phyloP scores from a whole-genome alignment of 345 rosid species.

The Populus deltoides region DNA sequence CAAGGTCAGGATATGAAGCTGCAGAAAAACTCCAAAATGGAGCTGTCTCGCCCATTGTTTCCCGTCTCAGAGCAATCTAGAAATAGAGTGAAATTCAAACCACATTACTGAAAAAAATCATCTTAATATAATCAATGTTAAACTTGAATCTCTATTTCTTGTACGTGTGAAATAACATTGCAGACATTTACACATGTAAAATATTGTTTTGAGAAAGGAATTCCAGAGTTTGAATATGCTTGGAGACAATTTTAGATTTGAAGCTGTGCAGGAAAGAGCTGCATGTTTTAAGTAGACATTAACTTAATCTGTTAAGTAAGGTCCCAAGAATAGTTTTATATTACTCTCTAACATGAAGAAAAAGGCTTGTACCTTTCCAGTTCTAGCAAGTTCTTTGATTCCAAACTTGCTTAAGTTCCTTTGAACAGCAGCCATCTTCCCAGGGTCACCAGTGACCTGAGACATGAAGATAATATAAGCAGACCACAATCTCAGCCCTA shows the following conservation, averaged over 20 bases:
- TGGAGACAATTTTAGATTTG: background rate
- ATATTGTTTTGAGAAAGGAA: background rate
- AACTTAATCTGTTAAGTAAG: too few species aligned
- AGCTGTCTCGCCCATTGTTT: slow-evolving; percentile 78
- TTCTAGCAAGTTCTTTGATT: slow-evolving; percentile 78
- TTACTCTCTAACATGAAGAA: background rate
- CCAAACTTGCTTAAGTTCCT: slow-evolving; percentile 85
- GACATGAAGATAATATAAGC: background rate
- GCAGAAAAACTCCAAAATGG: slow-evolving; percentile 80
- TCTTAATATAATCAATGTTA: background rate
- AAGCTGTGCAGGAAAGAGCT: background rate
- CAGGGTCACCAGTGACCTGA: slow-evolving; percentile 97
- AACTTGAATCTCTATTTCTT: background rate
- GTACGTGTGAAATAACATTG: background rate
- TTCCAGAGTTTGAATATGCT: background rate
- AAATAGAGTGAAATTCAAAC: slow-evolving; percentile 10
- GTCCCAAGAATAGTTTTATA: too few species aligned
- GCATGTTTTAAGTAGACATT: background rate
- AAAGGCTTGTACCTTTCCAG: slow-evolving; percentile 49
- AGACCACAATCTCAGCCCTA: background rate
- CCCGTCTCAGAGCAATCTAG: slow-evolving; percentile 82
- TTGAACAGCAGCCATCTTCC: slow-evolving; percentile 83
- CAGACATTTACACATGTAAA: background rate
- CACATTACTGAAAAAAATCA: background rate
- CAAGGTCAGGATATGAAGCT: slow-evolving; percentile 59